Conservation (phyloP, 1,284 basidiomycete genomes). For the Ceraceosorus guamensis region DNA sequence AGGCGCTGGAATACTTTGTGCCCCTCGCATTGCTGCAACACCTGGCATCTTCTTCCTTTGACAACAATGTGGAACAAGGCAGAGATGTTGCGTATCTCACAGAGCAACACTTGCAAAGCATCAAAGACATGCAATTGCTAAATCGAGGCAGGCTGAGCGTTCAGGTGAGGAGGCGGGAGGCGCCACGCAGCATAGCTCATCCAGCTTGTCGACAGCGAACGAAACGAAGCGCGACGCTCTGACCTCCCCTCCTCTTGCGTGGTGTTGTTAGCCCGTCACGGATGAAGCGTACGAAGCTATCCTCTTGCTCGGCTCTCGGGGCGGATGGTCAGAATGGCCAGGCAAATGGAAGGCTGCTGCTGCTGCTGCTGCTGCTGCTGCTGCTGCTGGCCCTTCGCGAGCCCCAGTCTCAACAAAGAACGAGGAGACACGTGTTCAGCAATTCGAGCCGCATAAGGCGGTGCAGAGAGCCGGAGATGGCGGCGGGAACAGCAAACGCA, state of each 20-base stretch:
- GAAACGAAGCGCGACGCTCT: neutral
- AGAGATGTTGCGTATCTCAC: constrained; percentile 44
- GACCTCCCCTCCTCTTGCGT: neutral
- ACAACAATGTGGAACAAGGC: constrained; percentile 62
- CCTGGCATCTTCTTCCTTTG: constrained; percentile 62
- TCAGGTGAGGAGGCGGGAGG: constrained; percentile 12
- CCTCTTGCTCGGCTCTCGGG: constrained; percentile 61
- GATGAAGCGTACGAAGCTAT: constrained; percentile 66
- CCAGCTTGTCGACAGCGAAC: too few species aligned
- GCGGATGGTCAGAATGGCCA: constrained; percentile 53
- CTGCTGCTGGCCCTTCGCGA: too few species aligned
- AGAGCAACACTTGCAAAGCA: constrained; percentile 43
- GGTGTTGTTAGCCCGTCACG: constrained; percentile 60
- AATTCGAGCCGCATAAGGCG: too few species aligned
- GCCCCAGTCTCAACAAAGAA: too few species aligned
- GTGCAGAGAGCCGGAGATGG: too few species aligned
- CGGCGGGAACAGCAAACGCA: neutral
- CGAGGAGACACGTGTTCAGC: too few species aligned
- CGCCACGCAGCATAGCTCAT: too few species aligned
- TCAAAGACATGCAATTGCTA: constrained; percentile 69
- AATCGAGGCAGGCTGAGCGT: constrained; percentile 78
- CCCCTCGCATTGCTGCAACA: constrained; percentile 64
- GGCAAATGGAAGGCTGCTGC: constrained; percentile 38
- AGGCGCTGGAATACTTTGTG: constrained; percentile 66
- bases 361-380: too few species aligned